Base-by-base conservation (phyloP, 441 rosid genomes). In the Manihot esculenta region DNA sequence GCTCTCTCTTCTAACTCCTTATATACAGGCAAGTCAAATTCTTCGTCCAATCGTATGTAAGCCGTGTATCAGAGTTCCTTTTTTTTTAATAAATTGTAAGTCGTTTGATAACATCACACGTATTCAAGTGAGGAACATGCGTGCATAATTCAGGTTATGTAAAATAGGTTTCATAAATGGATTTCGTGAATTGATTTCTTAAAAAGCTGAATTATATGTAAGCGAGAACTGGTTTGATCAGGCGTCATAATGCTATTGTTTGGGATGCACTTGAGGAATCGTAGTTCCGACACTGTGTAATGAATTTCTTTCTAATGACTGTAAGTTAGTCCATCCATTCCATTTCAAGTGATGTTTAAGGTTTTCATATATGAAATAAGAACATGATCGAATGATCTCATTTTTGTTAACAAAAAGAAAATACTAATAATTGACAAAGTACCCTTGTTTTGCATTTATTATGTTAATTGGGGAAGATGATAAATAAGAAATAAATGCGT, bases 1-100 rank as follows among this genome's bases (percentile, higher is more conserved):
- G 75, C 91, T 92, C 6, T 94, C 97, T 68, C 91, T 92, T 5
- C 79, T 94, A 58, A 92, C 97, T 73, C 99, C 99, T 48, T 94
- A 92, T 69, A 88, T 92, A 63, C 97, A 94, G 97, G 97, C 73
- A 71, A 64, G 75, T 70, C 15, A 49, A 7, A 5, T 38, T 38
- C 7, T 38, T 38, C 42, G 42, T 5, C 42, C 42, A 5, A 38
- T 7, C 42, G 42, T 38, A 38, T 38, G 7, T 38, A 7, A 38
- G 7, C 42, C 42, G 42, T 7, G 7, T 38, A 38, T 38, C 42
- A 38, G 42, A 38, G 38, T 33, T 33, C 23, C 11, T 2, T 24
- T 5, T 38, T 7, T 5, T 5, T 7, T 38, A 7, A 38, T 38
- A 38, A 38, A 38, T 4, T 4, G 42, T 5, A 9, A 38, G 20